phyloP scores from a whole-genome alignment of 164 flowering plant genomes.

The Tetracentron sinense region DNA sequence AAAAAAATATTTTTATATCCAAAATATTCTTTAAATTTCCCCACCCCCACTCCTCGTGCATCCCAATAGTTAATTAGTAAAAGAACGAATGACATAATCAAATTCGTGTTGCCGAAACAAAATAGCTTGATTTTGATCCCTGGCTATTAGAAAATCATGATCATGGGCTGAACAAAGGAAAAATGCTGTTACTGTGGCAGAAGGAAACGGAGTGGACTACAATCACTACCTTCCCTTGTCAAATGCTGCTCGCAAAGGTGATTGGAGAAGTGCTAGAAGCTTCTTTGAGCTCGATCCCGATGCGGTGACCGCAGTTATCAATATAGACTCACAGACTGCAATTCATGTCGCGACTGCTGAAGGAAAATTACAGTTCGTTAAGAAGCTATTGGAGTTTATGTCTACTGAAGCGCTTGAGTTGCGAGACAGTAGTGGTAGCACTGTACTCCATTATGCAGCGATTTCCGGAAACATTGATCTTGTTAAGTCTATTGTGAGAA shows the following conservation, averaged over 20 bases:
- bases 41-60: no score
- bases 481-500: conserved; percentile 6
- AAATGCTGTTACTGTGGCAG: no score
- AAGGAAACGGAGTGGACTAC: no score
- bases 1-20: no score
- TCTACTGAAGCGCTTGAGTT: background rate
- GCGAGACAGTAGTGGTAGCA: background rate
- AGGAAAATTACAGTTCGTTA: conserved; percentile 1
- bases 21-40: no score
- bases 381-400: conserved; percentile 9
- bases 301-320: conserved; percentile 9
- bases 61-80: no score
- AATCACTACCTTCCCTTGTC: conserved; percentile 11
- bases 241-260: conserved; percentile 13
- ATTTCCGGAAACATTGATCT: conserved; percentile 3
- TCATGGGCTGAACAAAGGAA: no score
- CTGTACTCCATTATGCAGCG: conserved; percentile 17
- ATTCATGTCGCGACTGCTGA: conserved; percentile 13
- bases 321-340: conserved; percentile 3
- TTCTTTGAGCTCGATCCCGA: conserved; percentile 7
- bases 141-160: no score
- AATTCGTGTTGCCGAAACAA: no score
- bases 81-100: no score
- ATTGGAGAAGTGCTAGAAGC: conserved; percentile 4
- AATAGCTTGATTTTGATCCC: no score